Percentiles rank a stretch among this genome's conserved stretches.
phyloP scores from a whole-genome alignment of 163 green algal genomes.

The Volvox carteri region DNA sequence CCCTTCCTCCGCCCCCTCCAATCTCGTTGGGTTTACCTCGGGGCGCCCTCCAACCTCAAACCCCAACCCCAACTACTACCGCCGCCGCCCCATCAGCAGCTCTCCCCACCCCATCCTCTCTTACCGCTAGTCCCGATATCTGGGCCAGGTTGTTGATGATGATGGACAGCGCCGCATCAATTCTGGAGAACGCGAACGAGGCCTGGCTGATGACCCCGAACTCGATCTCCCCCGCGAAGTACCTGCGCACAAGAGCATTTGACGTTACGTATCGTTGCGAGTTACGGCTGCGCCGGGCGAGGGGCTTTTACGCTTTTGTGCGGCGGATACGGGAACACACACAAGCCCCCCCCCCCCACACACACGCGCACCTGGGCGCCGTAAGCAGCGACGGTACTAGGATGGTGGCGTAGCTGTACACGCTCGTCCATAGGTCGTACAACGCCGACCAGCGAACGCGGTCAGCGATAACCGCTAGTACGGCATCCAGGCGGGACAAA shows the following conservation, averaged over 20 bases:
- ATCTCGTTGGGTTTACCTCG: too few relatives aligned
- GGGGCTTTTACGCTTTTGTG: too few relatives aligned
- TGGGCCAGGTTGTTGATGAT: conserved; percentile 82
- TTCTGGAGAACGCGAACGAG: conserved; percentile 84
- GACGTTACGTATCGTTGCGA: too few relatives aligned
- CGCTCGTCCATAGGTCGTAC: conserved; percentile 82
- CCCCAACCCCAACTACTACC: not conserved
- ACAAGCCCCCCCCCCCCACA: too few relatives aligned
- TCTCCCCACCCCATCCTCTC: not conserved
- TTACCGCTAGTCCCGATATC: conserved; percentile 60
- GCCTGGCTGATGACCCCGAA: conserved; percentile 91
- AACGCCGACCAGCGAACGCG: conserved; percentile 59
- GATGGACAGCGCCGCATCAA: conserved; percentile 85
- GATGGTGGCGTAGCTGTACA: conserved; percentile 88
- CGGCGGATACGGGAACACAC: too few relatives aligned
- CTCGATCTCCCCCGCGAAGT: conserved; percentile 86
- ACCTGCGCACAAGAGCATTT: too few relatives aligned
- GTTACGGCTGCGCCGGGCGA: too few relatives aligned
- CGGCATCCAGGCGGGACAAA: conserved; percentile 41
- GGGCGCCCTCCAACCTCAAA: not conserved
- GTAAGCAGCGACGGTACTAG: conserved; percentile 86
- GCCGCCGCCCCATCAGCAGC: too few relatives aligned
- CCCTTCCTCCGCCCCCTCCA: too few relatives aligned
- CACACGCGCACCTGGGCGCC: conserved; percentile 65
- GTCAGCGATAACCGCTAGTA: conserved; percentile 26